Base-by-base conservation (phyloP, 768 basidiomycete genomes). In the Cubamyces lactineus region DNA sequence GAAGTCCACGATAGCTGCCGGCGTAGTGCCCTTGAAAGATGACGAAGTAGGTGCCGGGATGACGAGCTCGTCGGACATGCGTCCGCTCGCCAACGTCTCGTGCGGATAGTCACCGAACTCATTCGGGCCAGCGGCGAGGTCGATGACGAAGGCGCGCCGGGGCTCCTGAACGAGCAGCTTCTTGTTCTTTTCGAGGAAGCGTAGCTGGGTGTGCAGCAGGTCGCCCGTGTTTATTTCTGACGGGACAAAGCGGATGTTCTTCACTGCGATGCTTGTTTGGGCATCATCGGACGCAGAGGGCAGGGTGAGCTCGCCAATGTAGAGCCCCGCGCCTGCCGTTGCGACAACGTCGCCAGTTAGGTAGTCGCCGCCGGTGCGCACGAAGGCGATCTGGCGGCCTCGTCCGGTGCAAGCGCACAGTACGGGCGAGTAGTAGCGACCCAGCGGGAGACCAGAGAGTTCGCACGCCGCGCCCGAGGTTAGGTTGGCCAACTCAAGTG, bases 1-100 rank as follows among this genome's bases (percentile, higher is more conserved):
- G 69, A 86, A 84, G 65, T 91, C 88, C 13, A 88, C 82, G 63
- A 91, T 88, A 0, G 88, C 89, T 15, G 85, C 77, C 41, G 78
- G 74, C 4, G 53, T 39, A 16, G 42, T 55, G 41, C 46, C 50
- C 49, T 66, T 63, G 5, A 49, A 40, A 16, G 62, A 21, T 5
- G 42, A 46, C 4, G 61, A 49, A 23, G 45, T 58, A 6, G 61
- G 53, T 13, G 77, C 74, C 1, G 82, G 78, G 41, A 85, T 77
- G 3, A 74, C 81, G 0, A 91, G 60, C 65, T 90, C 88, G 5
- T 74, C 71, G 0, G 87, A 86, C 77, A 81, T 85, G 60, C 76
- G 76, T 0, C 87, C 89, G 7, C 75, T 74, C 1, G 83, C 86
- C 13, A 89, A 65, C 3, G 78, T 78, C 15, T 76, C 69, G 55